Percentiles rank a stretch among this genome's conserved stretches.
These are phyloP conservation scores for Blastocystis sp. DNA, from an alignment of 352 stramenopile genomes.

Conservation along the genomic window DNA sequence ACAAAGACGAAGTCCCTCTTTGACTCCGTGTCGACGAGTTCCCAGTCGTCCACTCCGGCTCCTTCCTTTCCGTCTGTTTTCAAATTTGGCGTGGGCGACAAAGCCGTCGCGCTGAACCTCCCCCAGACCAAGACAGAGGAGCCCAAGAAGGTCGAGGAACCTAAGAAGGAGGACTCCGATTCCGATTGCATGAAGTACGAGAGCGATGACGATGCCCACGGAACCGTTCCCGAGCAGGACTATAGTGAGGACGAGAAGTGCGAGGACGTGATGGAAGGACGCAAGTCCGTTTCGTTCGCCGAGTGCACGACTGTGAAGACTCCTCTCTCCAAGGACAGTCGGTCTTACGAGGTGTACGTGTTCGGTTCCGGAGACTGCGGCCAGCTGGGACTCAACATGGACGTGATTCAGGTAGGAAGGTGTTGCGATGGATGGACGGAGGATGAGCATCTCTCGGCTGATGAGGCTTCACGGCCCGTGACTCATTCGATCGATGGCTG, in stretches of 20 bases:
- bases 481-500: neutral
- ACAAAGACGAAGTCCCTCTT: neutral
- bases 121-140: neutral
- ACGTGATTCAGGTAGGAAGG: conserved; percentile 4
- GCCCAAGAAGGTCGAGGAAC: neutral
- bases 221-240: neutral
- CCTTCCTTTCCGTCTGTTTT: neutral
- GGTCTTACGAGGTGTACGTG: conserved; percentile 22
- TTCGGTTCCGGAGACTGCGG: conserved; percentile 34
- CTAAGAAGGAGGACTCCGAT: neutral
- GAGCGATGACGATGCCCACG: neutral
- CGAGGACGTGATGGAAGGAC: neutral
- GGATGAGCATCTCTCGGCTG: conserved; percentile 46
- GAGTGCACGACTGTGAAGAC: neutral
- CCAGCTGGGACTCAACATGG: neutral
- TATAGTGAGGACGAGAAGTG: neutral
- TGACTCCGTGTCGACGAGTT: neutral
- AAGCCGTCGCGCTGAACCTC: neutral
- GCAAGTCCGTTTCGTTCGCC: neutral
- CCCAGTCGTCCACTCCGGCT: neutral
- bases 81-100: neutral
- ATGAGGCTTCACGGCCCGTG: neutral
- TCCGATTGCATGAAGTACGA: conserved; percentile 18
- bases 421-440: neutral
- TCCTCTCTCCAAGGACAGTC: neutral